Conservation (phyloP, 202 grass and related monocot genomes). For the Zizania palustris region DNA sequence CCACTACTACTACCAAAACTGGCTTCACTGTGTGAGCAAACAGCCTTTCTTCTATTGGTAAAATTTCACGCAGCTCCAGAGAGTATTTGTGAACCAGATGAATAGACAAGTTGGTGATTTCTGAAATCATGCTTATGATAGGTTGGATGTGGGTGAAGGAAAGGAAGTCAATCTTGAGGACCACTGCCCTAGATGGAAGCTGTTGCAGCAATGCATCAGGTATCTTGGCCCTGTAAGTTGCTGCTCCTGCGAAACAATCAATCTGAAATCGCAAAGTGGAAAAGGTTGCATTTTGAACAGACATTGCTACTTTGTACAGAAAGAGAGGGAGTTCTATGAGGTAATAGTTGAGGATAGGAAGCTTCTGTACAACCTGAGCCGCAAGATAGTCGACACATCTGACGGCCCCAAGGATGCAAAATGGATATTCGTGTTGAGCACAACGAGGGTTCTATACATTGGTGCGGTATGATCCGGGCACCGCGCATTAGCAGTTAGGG, state of each 20-base stretch:
- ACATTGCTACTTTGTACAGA: conserved; percentile 49
- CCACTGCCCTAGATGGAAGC: conserved; percentile 67
- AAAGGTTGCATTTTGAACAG: conserved; percentile 14
- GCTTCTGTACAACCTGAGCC: conserved; percentile 62
- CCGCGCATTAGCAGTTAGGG: background rate
- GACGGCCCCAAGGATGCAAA: conserved; percentile 64
- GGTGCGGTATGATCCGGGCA: conserved; percentile 44
- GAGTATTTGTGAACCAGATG: background rate
- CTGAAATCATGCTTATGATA: conserved; percentile 39
- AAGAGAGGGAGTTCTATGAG: conserved; percentile 84
- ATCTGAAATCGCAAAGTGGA: conserved; percentile 17
- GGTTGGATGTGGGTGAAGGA: conserved; percentile 93
- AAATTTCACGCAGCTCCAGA: conserved; percentile 25
- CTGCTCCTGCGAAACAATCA: background rate
- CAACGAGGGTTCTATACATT: conserved; percentile 69
- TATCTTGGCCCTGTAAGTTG: conserved; percentile 92
- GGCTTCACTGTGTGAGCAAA: conserved; percentile 71
- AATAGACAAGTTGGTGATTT: background rate
- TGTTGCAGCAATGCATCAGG: conserved; percentile 87
- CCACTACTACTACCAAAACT: conserved; percentile 82
- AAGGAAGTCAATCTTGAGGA: conserved; percentile 74
- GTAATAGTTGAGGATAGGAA: conserved; percentile 57
- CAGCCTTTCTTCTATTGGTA: conserved; percentile 97
- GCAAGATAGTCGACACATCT: conserved; percentile 60
- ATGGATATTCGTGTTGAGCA: conserved; percentile 96